A percentile compares a stretch with the other conserved stretches of the same genome.
Evolutionary conservation across 2,329 filamentous ascomycete species (phyloP).

Genomic region (Blumeria hordei): DNA sequence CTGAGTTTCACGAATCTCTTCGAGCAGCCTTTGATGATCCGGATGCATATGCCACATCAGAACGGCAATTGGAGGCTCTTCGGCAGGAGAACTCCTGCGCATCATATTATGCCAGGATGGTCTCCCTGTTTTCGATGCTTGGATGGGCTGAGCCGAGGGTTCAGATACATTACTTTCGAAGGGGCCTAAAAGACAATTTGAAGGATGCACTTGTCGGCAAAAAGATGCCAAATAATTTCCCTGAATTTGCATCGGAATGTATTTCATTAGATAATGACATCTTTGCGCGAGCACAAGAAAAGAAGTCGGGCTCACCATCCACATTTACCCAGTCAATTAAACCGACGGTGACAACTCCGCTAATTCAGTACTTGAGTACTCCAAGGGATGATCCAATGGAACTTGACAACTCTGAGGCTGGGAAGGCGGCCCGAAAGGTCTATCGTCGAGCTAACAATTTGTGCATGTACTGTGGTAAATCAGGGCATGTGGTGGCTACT

Average conservation of each 20-base stretch:
- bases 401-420: too few relatives aligned
- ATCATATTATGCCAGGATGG: neutral
- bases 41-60: neutral
- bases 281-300: neutral
- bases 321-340: too few relatives aligned
- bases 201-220: neutral
- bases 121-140: too few relatives aligned
- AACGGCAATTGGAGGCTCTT: neutral
- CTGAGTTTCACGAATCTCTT: neutral
- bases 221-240: neutral
- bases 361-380: too few relatives aligned
- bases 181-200: neutral
- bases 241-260: neutral
- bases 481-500: neutral
- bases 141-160: neutral
- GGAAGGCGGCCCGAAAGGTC: too few relatives aligned
- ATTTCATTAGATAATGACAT: neutral
- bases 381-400: too few relatives aligned
- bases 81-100: neutral
- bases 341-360: too few relatives aligned
- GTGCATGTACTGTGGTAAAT: neutral
- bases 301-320: too few relatives aligned
- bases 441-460: neutral
- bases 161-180: neutral
- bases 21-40: neutral